Evolutionary conservation across 2,329 filamentous ascomycete genomes (phyloP), one percentile per base, ranked within the genome.

Genomic region (Claviceps citrina): DNA sequence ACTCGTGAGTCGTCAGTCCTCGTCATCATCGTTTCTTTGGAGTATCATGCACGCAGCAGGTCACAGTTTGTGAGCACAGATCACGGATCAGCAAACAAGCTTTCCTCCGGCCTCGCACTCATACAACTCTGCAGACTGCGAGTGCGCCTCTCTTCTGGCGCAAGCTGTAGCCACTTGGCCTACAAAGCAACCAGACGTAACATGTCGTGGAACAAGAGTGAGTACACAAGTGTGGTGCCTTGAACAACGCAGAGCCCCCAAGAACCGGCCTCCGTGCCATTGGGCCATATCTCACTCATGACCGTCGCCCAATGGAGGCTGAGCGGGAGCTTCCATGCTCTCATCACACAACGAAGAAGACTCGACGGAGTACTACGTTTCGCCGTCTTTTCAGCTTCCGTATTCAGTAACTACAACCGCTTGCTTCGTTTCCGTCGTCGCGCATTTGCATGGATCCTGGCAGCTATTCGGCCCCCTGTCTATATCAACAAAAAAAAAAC

Each of bases 71-170:
- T n/a, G n/a, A n/a, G n/a, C n/a, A n/a, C n/a, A n/a, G n/a, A n/a
- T n/a, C n/a, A n/a, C n/a, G n/a, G 26, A 36, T 31, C 26, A 32
- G 31, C 39, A 41, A 36, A 36, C 39, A 41, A 41, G 20, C 33
- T 31, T 31, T 36, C 32, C 31, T 26, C 31, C 24, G 9, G 5
- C 24, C 15, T 16, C n/a, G 28, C 28, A 31, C 26, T 16, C 10
- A 16, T 28, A 20, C 13, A 9, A n/a, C 16, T 39, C 31, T 12
- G 19, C 31, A 9, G n/a, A 5, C 16, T 18, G 24, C 7, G 22
- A 13, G 20, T 25, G n/a, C 2, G n/a, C 13, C 7, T 35, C 20
- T 27, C 5, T 19, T 9, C 25, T 22, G 13, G 8, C 18, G n/a
- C 25, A n/a, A 15, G 8, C 28, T 35, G 22, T 15, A 18, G n/a